phyloP scores from a whole-genome alignment of 257 asterid species.

The Cynanchum wilfordii region DNA sequence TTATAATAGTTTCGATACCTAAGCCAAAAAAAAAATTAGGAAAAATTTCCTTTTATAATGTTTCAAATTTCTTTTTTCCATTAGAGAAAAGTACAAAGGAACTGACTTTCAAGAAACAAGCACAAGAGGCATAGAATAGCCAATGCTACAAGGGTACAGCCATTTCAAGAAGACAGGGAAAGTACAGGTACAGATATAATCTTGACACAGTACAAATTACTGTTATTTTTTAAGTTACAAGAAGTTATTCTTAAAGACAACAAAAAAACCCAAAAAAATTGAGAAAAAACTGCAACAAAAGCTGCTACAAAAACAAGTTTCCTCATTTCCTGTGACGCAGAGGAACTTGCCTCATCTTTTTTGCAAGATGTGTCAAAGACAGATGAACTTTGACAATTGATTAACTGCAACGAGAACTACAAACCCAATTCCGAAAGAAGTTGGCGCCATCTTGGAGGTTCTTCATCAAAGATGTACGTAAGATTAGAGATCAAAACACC shows the following conservation, averaged over 20 bases:
- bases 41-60: too few relatives aligned
- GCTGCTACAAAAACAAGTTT: neutral
- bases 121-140: neutral
- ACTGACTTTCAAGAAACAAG: neutral
- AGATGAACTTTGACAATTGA: neutral
- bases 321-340: neutral
- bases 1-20: too few relatives aligned
- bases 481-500: slow-evolving; percentile 89
- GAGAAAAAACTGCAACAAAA: neutral
- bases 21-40: too few relatives aligned
- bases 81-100: neutral
- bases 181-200: neutral
- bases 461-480: slow-evolving; percentile 94
- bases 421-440: slow-evolving; percentile 68
- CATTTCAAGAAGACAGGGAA: neutral
- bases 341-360: neutral
- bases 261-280: neutral
- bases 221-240: neutral
- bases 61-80: too few relatives aligned
- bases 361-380: neutral
- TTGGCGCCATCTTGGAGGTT: slow-evolving; percentile 93
- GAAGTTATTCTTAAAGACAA: neutral
- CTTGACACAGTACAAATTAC: neutral
- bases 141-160: neutral
- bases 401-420: slow-evolving; percentile 23